Evolutionary conservation across 2,329 filamentous ascomycete genomes (phyloP), one percentile per base, ranked within the genome.

Genomic region (Scorias spongiosa): DNA sequence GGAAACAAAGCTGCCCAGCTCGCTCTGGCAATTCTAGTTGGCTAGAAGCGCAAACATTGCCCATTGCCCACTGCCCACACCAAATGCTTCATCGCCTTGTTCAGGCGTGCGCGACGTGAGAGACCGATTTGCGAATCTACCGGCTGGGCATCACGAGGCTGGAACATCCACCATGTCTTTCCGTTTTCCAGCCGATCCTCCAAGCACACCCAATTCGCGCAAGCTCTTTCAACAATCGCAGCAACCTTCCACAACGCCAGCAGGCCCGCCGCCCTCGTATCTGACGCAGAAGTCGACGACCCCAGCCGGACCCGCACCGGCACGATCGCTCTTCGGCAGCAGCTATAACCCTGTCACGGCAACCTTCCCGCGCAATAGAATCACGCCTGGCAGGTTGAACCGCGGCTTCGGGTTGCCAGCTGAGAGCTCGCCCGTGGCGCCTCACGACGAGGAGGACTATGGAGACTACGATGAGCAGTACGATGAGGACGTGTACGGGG

Each of bases 381-480:
- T 46, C 43, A 49, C 45, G 44, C 53, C 41, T 44, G 48, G 45
- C 41, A 42, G 52, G 49, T 15, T 36, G 32, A 36, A 36, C 32
- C 50, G 52, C 47, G 50, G 48, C 49, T 63, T 60, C 44, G 55
- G 54, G 17, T 54, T 64, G 28, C 64, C 62, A 2, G 11, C 32
- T 12, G 50, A 54, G n/a, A 63, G 58, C 49, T 63, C 59, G 43
- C 60, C 63, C 14, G 58, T 59, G 12, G 41, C 49, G 5, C 50
- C 49, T 18, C 51, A 55, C 9, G 49, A 54, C 29, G 55, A 56
- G n/a, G 55, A 58, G 32, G 58, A 57, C n/a, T 54, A 60, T 14
- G 55, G 54, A 38, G 51, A 57, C 37, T 54, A 42, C 11, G 62
- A 62, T 15, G 63, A 65, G 6, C 63, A 65, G 3, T 62, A 59